phyloP scores from a whole-genome alignment of 2,329 filamentous ascomycete genomes.

The Botrytis porri region DNA sequence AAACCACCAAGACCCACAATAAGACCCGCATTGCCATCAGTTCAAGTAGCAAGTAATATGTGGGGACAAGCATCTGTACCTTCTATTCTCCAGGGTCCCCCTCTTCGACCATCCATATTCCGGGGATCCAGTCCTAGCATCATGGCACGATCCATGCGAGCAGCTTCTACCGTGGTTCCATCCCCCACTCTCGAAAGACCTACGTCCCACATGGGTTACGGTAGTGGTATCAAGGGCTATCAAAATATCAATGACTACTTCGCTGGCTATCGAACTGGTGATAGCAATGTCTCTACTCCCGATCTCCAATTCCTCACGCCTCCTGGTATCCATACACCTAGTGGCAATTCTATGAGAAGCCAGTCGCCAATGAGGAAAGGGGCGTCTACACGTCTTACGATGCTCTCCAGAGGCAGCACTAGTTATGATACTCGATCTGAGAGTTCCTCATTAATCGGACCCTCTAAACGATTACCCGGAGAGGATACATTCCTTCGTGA shows the following conservation, averaged over 20 bases:
- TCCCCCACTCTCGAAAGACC: conserved; percentile 1
- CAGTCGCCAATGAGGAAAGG: conserved; percentile 8
- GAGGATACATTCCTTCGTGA: conserved; percentile 16
- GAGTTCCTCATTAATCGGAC: conserved; percentile 10
- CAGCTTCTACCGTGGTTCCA: conserved; percentile 14
- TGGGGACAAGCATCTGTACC: conserved; percentile 20
- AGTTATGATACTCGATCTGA: conserved; percentile 14
- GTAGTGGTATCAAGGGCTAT: background rate
- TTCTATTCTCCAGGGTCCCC: conserved; percentile 11
- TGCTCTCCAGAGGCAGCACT: conserved; percentile 13
- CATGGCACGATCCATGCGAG: conserved; percentile 11
- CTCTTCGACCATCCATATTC: conserved; percentile 12
- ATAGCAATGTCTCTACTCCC: conserved; percentile 15
- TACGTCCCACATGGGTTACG: background rate
- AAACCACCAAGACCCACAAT: background rate
- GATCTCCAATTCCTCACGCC: conserved; percentile 17
- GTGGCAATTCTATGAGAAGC: background rate
- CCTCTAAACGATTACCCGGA: conserved; percentile 8
- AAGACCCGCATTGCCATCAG: conserved; percentile 10
- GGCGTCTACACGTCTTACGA: background rate
- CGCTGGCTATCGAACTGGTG: conserved; percentile 4
- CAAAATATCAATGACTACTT: conserved; percentile 10
- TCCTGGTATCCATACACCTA: conserved; percentile 1
- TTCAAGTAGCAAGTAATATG: conserved; percentile 14
- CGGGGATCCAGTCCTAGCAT: conserved; percentile 12